Conservation (phyloP, 2,329 filamentous ascomycete species). For the Claviceps monticola region DNA sequence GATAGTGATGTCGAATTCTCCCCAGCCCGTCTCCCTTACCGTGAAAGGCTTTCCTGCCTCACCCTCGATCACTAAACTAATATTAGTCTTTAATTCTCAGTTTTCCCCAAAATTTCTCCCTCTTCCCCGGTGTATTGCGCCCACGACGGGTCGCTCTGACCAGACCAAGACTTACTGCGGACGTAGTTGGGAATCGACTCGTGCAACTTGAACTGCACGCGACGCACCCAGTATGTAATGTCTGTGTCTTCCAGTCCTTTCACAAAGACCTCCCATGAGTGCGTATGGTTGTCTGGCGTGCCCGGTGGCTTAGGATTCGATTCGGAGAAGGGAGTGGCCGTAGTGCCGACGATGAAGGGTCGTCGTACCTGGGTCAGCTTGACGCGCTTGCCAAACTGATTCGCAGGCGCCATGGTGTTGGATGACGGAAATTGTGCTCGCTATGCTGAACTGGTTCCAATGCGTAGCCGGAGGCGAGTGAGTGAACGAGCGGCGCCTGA, state of each 20-base stretch:
- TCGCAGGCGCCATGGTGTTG: constrained; percentile 42
- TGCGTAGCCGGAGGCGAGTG: neutral
- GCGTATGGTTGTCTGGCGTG: constrained; percentile 82
- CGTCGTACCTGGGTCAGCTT: constrained; percentile 51
- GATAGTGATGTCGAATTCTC: constrained; percentile 93
- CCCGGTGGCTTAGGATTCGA: constrained; percentile 64
- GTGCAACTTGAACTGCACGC: constrained; percentile 96
- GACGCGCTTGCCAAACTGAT: constrained; percentile 45
- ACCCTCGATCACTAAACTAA: constrained; percentile 49
- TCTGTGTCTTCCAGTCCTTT: constrained; percentile 80
- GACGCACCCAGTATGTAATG: constrained; percentile 88
- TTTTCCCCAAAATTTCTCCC: neutral
- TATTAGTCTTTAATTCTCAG: neutral
- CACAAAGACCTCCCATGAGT: constrained; percentile 92
- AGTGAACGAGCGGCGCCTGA: neutral
- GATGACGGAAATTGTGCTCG: neutral
- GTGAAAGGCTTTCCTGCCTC: constrained; percentile 58
- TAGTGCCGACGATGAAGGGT: constrained; percentile 63
- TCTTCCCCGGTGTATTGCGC: neutral
- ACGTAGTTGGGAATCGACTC: constrained; percentile 90
- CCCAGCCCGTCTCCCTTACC: constrained; percentile 90
- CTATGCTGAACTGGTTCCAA: neutral
- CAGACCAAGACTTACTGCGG: constrained; percentile 41
- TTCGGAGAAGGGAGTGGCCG: constrained; percentile 67
- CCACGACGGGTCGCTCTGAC: neutral